Evolutionary conservation across 148 eudicot genomes (phyloP).

Genomic region (Oxyria digyna): DNA sequence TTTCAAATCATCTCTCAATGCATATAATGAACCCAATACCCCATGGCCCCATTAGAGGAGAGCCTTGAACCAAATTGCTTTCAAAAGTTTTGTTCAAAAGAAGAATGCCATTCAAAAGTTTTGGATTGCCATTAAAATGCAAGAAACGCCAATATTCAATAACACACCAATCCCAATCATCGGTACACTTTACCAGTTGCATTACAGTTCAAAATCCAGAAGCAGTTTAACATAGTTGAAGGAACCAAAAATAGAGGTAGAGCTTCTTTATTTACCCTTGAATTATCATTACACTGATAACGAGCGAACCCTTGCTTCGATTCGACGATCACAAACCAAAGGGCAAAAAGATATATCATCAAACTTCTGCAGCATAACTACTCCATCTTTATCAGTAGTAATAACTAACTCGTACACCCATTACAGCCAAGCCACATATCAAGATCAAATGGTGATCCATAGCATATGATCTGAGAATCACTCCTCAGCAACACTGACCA

Average conservation of each 20-base stretch:
- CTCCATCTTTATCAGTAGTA: constrained; percentile 1
- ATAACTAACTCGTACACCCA: neutral
- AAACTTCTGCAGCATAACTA: neutral
- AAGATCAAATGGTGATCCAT: neutral
- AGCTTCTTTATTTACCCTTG: constrained; percentile 2
- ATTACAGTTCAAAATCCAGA: constrained; percentile 1
- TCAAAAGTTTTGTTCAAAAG: neutral
- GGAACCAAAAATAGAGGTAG: neutral
- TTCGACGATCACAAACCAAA: neutral
- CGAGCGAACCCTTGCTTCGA: neutral
- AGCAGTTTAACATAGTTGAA: neutral
- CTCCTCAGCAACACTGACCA: constrained; percentile 6
- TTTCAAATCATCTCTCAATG: neutral
- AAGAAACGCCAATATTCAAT: neutral
- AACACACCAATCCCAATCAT: neutral
- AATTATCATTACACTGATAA: neutral
- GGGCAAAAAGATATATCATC: constrained; percentile 2
- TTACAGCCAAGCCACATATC: constrained; percentile 5
- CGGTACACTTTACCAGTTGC: neutral
- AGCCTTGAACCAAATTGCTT: neutral
- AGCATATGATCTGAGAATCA: neutral
- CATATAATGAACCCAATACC: too few relatives aligned
- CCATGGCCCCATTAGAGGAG: too few relatives aligned
- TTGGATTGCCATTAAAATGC: neutral
- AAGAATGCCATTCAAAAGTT: neutral